Base-by-base conservation (phyloP, 192 early-diverging fungal species). In the Gonapodya prolifera region DNA sequence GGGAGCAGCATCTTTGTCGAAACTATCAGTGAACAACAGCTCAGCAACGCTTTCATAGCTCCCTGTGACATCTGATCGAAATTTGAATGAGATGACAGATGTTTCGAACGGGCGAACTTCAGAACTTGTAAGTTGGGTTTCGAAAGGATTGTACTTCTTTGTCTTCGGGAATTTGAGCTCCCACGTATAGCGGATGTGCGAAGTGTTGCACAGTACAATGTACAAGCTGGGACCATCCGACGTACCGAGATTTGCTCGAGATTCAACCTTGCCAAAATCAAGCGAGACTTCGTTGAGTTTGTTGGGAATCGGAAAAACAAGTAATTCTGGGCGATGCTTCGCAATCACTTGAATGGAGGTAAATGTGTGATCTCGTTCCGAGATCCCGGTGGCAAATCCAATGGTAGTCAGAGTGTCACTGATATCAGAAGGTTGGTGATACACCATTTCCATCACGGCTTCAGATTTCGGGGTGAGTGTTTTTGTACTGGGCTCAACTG, bases 181-280 rank as follows among this genome's bases (percentile, higher is more conserved):
- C 88, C 88, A 89, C 1, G 82, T 82, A 70, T 83, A 89, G 1
- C 80, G 76, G 28, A 77, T 78, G 17, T 35, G 30, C 77, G 78
- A 83, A 2, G 81, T 80, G 78, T 89, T 89, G 80, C 85, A 83
- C 33, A 89, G 80, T 30, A 86, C 29, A 0, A 88, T 33, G 45
- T 82, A 79, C 78, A 83, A 85, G 2, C 79, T 79, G 80, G 82
- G 83, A 29, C 84, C 76, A 30, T 80, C 80, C 31, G 86, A 79
- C 30, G 45, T 16, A 8, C 45, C 45, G 23, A 34, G 30, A 30
- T 79, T 79, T 0, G 83, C 75, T 23, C 81, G 76, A 13, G 85
- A 75, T 77, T 89, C 88, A 35, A 88, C 35, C 1, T 71, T 70
- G 1, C 88, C 88, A 80, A 89, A 89, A 70, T 89, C 88, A 16